Percentiles rank a stretch among this genome's conserved stretches.
These are phyloP conservation scores for Metarhizium rileyi DNA, from an alignment of 2,329 filamentous ascomycete genomes.

Conservation along the genomic window DNA sequence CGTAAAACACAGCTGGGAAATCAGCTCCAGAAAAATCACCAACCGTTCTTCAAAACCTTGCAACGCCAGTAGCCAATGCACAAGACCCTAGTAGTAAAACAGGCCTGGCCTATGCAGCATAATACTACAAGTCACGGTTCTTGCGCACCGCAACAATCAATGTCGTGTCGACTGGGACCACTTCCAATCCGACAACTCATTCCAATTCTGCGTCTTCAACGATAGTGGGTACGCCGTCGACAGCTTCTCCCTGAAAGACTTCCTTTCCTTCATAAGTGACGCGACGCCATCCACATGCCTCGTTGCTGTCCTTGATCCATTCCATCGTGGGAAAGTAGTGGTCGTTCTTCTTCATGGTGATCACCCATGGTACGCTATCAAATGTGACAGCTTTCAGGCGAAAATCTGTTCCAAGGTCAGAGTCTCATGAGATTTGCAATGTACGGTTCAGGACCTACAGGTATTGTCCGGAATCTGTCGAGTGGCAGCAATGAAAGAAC, in stretches of 20 bases:
- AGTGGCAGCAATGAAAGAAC: constrained; percentile 71
- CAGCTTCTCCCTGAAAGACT: constrained; percentile 43
- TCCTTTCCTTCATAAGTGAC: constrained; percentile 51
- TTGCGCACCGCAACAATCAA: background rate
- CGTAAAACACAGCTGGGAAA: constrained; percentile 5
- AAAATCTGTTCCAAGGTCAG: constrained; percentile 54
- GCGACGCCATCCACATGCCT: constrained; percentile 52
- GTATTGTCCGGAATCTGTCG: constrained; percentile 90
- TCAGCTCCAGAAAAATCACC: constrained; percentile 24
- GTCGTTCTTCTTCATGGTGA: constrained; percentile 99
- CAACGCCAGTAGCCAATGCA: constrained; percentile 21
- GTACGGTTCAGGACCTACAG: constrained; percentile 40
- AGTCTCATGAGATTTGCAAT: background rate
- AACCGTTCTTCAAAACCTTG: constrained; percentile 27
- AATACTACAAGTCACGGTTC: background rate
- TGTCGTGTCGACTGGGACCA: background rate
- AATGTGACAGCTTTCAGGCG: constrained; percentile 95
- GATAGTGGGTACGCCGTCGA: constrained; percentile 35
- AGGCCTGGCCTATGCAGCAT: background rate
- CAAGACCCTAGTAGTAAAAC: constrained; percentile 10
- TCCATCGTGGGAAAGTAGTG: constrained; percentile 77
- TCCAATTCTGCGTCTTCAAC: constrained; percentile 36
- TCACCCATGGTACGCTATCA: constrained; percentile 97
- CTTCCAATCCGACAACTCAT: constrained; percentile 9
- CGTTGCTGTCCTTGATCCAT: constrained; percentile 53